Conservation (phyloP, 1,139 yeast species). For the Citeromyces siamensis region DNA sequence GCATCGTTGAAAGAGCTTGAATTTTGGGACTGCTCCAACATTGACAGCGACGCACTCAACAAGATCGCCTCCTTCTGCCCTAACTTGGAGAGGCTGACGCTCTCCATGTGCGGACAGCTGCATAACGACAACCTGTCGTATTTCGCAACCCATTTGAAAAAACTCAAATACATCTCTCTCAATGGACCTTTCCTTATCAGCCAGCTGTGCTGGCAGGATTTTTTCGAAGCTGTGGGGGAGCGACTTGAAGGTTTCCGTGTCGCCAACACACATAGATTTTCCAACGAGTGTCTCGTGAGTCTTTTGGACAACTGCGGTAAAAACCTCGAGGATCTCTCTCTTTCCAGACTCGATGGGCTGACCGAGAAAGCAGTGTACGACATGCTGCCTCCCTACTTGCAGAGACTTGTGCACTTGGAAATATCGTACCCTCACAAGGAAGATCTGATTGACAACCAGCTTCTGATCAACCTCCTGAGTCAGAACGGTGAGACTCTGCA, state of each 20-base stretch:
- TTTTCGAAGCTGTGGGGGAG: slow-evolving; percentile 39
- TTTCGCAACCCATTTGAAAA: slow-evolving; percentile 41
- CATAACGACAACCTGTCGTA: slow-evolving; percentile 66
- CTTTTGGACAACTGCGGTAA: slow-evolving; percentile 53
- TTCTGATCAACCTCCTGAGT: slow-evolving; percentile 49
- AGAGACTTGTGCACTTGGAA: slow-evolving; percentile 43
- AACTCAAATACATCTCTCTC: slow-evolving; percentile 39
- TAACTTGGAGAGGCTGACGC: slow-evolving; percentile 44
- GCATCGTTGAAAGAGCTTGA: slow-evolving; percentile 44
- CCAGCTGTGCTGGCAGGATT: slow-evolving; percentile 63
- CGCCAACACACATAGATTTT: slow-evolving; percentile 74
- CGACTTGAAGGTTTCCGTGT: slow-evolving; percentile 45
- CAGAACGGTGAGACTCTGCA: slow-evolving; percentile 50
- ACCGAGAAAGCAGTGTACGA: slow-evolving; percentile 45
- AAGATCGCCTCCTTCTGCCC: slow-evolving; percentile 78
- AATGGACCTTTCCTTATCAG: slow-evolving; percentile 87
- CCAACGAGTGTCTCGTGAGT: slow-evolving; percentile 49
- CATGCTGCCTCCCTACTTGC: slow-evolving; percentile 50
- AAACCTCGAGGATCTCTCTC: slow-evolving; percentile 32
- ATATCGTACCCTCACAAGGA: slow-evolving; percentile 56
- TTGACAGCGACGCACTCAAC: slow-evolving; percentile 52
- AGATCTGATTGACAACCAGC: slow-evolving; percentile 61
- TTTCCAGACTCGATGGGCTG: slow-evolving; percentile 67
- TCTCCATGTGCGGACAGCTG: slow-evolving; percentile 89
- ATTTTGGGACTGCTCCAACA: slow-evolving; percentile 88